Base-by-base conservation (phyloP, 257 asterid genomes). In the Gentiana dahurica region DNA sequence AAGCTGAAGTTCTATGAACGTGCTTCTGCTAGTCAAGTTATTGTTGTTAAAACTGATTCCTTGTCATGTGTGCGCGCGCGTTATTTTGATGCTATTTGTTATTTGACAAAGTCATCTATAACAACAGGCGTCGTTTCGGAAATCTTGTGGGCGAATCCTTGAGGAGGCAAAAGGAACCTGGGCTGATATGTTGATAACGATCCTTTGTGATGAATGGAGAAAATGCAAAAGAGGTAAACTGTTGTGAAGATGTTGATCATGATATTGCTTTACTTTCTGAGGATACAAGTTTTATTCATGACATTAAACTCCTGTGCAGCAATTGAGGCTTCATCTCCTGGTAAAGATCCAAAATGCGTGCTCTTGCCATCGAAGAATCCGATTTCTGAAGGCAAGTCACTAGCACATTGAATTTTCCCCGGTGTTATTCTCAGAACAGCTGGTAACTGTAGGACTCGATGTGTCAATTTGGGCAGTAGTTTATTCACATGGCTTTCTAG, bases 151-250 rank as follows among this genome's bases (percentile, higher is more conserved):
- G 54, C 71, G 68, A 68, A 79, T 92, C 64, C 67, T 92, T 47
- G 81, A 79, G 78, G 97, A 92, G 82, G 68, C 94, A 39, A 75
- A 70, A 60, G 97, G 98, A 72, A 73, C 84, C 60, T 92, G 98
- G 98, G 66, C 81, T 70, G 98, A 92, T 80, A 46, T 81, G 62
- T 73, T 92, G 66, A 73, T 79, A 57, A 58, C 78, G 12, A 74
- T 81, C 65, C 73, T 92, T 45, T 79, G 80, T 73, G 91, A 92
- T 69, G 97, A 92, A 78, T 92, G 98, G 98, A 85, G 85, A 75
- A 85, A 86, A 73, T 92, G 98, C 83, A 92, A 92, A 85, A 83
- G 94, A 83, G 95, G 98, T 65, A 36, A 36, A n/a, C 41, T 36
- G 6, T 12, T 85, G 57, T 53, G 66, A 15, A 52, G 54, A 43